Percentiles rank a stretch among this genome's conserved stretches.
Evolutionary conservation across 345 rosid genomes (phyloP).

Genomic region (Eucalyptus caleyi): DNA sequence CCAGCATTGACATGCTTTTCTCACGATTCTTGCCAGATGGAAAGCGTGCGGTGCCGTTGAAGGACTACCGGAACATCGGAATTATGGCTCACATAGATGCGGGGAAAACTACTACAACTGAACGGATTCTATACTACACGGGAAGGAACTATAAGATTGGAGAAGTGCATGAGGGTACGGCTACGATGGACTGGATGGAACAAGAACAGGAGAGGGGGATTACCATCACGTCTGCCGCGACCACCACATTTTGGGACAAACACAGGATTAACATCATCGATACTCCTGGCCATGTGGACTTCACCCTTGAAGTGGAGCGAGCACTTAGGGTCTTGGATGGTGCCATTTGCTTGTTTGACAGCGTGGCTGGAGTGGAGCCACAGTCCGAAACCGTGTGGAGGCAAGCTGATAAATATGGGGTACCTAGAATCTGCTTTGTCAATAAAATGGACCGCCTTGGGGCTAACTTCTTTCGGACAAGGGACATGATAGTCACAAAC

Average conservation of each 20-base stretch:
- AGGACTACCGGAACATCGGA: conserved; percentile 86
- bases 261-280: conserved; percentile 94
- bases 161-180: conserved; percentile 96
- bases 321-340: conserved; percentile 95
- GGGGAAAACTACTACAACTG: conserved; percentile 96
- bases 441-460: conserved; percentile 98
- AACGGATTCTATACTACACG: conserved; percentile 74
- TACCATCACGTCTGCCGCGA: conserved; percentile 95
- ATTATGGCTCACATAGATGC: conserved; percentile 99
- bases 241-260: conserved; percentile 85
- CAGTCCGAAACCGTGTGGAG: conserved; percentile 99
- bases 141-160: conserved; percentile 98
- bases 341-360: conserved; percentile 92
- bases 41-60: conserved; percentile 63
- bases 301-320: conserved; percentile 94
- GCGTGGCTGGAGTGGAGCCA: conserved; percentile 99
- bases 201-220: conserved; percentile 99
- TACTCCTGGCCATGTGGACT: conserved; percentile 95
- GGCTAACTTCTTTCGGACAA: conserved; percentile 86
- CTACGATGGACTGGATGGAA: conserved; percentile 99
- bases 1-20: not conserved
- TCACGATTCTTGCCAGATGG: conserved; percentile 17
- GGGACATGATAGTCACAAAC: conserved; percentile 91
- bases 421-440: conserved; percentile 92
- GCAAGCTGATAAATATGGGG: conserved; percentile 98